Conservation (phyloP, 345 rosid species). For the Syzygium jambos region DNA sequence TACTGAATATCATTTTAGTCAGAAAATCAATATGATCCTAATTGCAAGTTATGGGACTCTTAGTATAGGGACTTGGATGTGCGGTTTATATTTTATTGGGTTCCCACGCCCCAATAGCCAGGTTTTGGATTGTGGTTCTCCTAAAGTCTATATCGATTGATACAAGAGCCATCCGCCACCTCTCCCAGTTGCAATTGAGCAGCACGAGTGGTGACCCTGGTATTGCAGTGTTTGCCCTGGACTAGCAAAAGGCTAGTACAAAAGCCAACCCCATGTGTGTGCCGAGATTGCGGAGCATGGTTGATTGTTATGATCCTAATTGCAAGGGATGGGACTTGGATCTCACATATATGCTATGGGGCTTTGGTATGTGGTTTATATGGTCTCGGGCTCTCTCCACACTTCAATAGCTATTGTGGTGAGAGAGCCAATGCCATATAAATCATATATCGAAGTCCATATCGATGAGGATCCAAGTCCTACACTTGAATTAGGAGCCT, state of each 20-base stretch:
- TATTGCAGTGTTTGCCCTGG: not conserved
- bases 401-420: not conserved
- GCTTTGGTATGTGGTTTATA: not conserved
- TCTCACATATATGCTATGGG: not conserved
- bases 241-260: not conserved
- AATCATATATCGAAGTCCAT: not conserved
- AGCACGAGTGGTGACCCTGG: not conserved
- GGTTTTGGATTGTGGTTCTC: not conserved
- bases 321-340: not conserved
- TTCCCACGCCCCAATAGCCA: not conserved
- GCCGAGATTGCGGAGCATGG: fast-evolving
- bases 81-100: not conserved
- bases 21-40: not conserved
- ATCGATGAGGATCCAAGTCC: not conserved
- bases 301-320: not conserved
- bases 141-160: not conserved
- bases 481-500: not conserved
- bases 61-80: not conserved
- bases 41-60: not conserved
- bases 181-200: not conserved
- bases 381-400: not conserved
- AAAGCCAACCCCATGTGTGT: not conserved
- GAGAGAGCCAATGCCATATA: not conserved
- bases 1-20: not conserved
- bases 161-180: not conserved